Evolutionary conservation across 441 rosid genomes (phyloP).

Genomic region (Pelargonium australe): DNA sequence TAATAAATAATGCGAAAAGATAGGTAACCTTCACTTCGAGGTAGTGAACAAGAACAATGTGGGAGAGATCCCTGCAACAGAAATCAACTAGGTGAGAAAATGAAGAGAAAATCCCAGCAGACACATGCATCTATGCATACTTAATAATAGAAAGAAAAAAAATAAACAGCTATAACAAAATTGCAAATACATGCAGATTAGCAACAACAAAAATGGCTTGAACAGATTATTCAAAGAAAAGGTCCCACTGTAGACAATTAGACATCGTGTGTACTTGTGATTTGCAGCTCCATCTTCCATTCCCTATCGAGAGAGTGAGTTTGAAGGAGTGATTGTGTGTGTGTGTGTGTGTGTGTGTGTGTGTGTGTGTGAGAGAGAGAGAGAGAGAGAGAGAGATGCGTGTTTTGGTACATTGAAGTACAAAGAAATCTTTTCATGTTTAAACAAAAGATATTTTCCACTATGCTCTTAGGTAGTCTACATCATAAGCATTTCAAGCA

Average conservation of each 20-base stretch:
- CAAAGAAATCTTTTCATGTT: background rate
- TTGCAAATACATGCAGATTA: background rate
- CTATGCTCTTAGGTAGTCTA: background rate
- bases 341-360: background rate
- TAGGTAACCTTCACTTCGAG: constrained; percentile 70
- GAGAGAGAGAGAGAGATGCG: too few species aligned
- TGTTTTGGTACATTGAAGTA: background rate
- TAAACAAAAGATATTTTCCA: background rate
- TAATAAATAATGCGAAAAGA: background rate
- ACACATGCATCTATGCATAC: constrained; percentile 1
- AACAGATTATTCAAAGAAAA: background rate
- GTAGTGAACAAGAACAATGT: constrained; percentile 86
- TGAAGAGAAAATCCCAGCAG: constrained; percentile 10
- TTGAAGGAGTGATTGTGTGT: too few species aligned
- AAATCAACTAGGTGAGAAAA: constrained; percentile 20
- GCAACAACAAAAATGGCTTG: background rate
- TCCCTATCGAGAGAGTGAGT: background rate
- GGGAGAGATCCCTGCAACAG: constrained; percentile 62
- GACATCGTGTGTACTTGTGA: background rate
- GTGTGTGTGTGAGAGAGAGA: background rate
- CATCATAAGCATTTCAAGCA: background rate
- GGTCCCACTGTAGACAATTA: background rate
- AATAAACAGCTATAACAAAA: background rate
- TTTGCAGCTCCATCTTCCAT: background rate
- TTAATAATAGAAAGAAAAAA: background rate